Percentiles rank a stretch among this genome's conserved stretches.
Conservation (phyloP, 306 rosid species). For the Vigna mungo region DNA sequence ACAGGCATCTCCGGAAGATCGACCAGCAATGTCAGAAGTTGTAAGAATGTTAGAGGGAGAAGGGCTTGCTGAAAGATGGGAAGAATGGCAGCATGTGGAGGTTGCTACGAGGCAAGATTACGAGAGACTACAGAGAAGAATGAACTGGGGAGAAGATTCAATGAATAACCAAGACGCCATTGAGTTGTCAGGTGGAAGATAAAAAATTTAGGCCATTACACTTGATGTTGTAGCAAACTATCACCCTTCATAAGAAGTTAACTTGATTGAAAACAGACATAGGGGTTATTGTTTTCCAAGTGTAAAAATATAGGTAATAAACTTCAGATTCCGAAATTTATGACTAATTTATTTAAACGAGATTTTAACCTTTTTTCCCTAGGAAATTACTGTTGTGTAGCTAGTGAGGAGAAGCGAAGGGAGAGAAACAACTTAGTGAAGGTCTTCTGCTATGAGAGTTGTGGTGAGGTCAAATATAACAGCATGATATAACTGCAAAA, state of each 20-base stretch:
- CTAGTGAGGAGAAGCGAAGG: background rate
- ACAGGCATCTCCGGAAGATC: slow-evolving; percentile 80
- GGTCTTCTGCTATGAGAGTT: background rate
- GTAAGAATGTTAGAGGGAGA: slow-evolving; percentile 96
- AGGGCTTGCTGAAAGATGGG: slow-evolving; percentile 95
- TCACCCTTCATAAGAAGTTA: slow-evolving; percentile 39
- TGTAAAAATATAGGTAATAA: background rate
- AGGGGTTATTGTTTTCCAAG: slow-evolving; percentile 25
- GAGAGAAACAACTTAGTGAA: no score
- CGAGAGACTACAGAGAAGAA: slow-evolving; percentile 78
- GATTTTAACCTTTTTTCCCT: background rate
- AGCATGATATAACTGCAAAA: background rate
- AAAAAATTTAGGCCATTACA: slow-evolving; percentile 40
- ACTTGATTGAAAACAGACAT: slow-evolving; percentile 28
- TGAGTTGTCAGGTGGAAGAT: slow-evolving; percentile 88
- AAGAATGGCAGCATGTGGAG: slow-evolving; percentile 84
- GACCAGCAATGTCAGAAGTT: slow-evolving; percentile 92
- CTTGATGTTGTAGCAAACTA: slow-evolving; percentile 19
- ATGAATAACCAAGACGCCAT: slow-evolving; percentile 79
- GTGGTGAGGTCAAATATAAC: background rate
- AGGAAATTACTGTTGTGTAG: no score
- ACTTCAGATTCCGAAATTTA: background rate
- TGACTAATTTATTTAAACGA: background rate
- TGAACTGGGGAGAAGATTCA: slow-evolving; percentile 86
- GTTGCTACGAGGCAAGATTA: slow-evolving; percentile 74